These are phyloP conservation scores for Epichloe bromicola DNA, from an alignment of 2,329 filamentous ascomycete genomes.

Conservation along the genomic window DNA sequence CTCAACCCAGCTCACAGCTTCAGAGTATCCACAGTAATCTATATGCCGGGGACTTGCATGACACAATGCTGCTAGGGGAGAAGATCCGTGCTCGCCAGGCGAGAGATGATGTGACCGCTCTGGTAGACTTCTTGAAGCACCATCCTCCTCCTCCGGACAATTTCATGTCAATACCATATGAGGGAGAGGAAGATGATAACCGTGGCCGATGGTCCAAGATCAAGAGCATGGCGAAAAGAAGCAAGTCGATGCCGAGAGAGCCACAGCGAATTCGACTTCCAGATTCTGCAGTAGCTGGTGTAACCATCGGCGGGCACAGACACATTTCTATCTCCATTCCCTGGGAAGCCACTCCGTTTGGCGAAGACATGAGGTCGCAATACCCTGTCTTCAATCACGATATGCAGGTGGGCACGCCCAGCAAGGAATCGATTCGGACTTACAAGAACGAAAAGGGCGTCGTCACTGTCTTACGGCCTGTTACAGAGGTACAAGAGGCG, in stretches of 20 bases:
- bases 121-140: constrained; percentile 37
- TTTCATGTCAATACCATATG: constrained; percentile 33
- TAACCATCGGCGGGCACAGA: constrained; percentile 37
- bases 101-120: constrained; percentile 19
- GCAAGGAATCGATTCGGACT: constrained; percentile 14
- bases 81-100: constrained; percentile 8
- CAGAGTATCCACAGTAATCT: not conserved
- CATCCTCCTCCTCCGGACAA: constrained; percentile 36
- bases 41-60: constrained; percentile 3
- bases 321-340: constrained; percentile 52
- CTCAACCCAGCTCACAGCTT: not conserved
- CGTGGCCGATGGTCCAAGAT: constrained; percentile 29
- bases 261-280: constrained; percentile 30
- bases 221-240: constrained; percentile 25
- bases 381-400: constrained; percentile 18
- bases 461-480: constrained; percentile 22
- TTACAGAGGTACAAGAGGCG: constrained; percentile 14
- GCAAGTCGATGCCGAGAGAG: constrained; percentile 19
- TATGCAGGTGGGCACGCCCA: constrained; percentile 3
- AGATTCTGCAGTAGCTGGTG: constrained; percentile 42
- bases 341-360: constrained; percentile 33
- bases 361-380: constrained; percentile 18
- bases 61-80: not conserved
- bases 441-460: constrained; percentile 22
- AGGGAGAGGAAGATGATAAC: constrained; percentile 15